Conservation (phyloP, 257 asterid genomes). For the Striga asiatica region DNA sequence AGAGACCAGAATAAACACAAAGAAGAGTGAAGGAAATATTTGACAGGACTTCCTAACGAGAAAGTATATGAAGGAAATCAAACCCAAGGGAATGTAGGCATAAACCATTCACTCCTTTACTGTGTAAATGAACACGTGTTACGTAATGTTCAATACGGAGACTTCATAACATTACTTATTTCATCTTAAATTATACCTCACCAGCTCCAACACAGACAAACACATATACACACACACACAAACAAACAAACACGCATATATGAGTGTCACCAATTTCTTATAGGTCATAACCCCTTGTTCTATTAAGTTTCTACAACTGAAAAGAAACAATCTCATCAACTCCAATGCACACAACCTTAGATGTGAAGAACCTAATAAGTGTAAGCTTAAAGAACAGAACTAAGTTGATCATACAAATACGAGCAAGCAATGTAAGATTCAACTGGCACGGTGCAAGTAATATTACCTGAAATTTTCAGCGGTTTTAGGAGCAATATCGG, state of each 20-base stretch:
- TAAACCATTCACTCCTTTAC: background rate
- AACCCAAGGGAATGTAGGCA: background rate
- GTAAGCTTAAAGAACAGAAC: background rate
- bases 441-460: background rate
- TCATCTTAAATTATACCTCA: too few relatives aligned
- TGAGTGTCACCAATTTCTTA: too few relatives aligned
- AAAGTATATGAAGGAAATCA: background rate
- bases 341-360: background rate
- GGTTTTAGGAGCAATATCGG: slow-evolving; percentile 83
- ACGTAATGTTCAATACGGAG: too few relatives aligned
- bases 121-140: too few relatives aligned
- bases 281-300: too few relatives aligned
- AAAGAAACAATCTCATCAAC: too few relatives aligned
- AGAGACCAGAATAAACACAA: background rate
- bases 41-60: too few relatives aligned
- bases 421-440: background rate
- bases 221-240: too few relatives aligned
- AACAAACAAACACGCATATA: too few relatives aligned
- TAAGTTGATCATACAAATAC: background rate
- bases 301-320: too few relatives aligned
- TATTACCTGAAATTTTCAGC: slow-evolving; percentile 84
- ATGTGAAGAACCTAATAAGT: background rate
- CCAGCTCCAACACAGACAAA: too few relatives aligned
- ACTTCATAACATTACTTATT: too few relatives aligned
- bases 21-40: background rate